A percentile compares a stretch with the other conserved stretches of the same genome.
Evolutionary conservation across 2,329 filamentous ascomycete genomes (phyloP).

Genomic region (Ophiocordyceps camponoti-rufipedis): DNA sequence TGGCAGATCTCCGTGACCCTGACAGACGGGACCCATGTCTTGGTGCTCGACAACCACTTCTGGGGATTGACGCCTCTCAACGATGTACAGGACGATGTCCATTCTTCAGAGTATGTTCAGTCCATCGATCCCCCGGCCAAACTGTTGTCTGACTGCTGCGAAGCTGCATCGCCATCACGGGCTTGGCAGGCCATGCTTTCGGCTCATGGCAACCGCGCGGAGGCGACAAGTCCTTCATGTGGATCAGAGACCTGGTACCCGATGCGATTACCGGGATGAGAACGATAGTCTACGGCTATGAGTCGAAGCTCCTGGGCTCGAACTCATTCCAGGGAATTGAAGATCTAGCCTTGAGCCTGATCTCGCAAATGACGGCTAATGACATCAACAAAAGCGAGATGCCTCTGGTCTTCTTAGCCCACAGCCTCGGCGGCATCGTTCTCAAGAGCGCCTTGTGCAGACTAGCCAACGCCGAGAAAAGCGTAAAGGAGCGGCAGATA

Average conservation of each 20-base stretch:
- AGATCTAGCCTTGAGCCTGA: background rate
- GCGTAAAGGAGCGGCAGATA: background rate
- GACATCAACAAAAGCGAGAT: conserved; percentile 2
- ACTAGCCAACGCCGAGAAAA: background rate
- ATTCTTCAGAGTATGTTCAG: background rate
- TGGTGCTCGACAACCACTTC: background rate
- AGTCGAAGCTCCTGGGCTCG: background rate
- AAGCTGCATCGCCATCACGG: background rate
- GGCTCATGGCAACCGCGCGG: background rate
- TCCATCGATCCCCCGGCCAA: background rate
- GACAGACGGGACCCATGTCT: background rate
- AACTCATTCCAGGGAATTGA: background rate
- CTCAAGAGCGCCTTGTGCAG: background rate
- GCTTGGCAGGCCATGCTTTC: background rate
- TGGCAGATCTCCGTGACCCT: background rate
- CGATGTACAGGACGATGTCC: background rate
- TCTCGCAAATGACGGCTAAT: conserved; percentile 3
- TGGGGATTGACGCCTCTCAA: background rate
- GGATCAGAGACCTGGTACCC: background rate
- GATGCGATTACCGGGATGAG: background rate
- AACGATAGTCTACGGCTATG: background rate
- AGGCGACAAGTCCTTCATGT: conserved; percentile 3
- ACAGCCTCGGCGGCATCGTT: background rate
- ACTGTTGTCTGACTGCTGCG: too few species aligned
- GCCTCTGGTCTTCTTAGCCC: background rate